phyloP scores from a whole-genome alignment of 2,329 filamentous ascomycete species.

The Pseudogymnoascus sp. region DNA sequence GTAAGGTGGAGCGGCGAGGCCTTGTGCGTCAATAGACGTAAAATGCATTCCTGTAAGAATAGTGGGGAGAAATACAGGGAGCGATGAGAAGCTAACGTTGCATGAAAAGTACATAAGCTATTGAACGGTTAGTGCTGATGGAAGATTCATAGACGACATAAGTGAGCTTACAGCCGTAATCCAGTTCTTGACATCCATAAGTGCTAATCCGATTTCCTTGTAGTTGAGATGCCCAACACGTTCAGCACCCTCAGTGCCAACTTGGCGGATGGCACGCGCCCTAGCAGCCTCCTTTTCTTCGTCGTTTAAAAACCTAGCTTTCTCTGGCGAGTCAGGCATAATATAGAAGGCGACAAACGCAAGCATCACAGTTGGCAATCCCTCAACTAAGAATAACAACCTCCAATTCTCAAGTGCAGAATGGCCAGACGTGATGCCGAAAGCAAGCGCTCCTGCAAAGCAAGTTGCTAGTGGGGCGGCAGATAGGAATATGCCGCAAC shows the following conservation, averaged over 20 bases:
- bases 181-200: slow-evolving; percentile 43
- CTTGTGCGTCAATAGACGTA: slow-evolving; percentile 33
- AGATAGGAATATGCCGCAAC: slow-evolving; percentile 25
- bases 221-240: slow-evolving; percentile 37
- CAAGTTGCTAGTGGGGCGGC: slow-evolving; percentile 29
- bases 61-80: slow-evolving; percentile 37
- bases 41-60: slow-evolving; percentile 36
- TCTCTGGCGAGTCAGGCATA: slow-evolving; percentile 28
- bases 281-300: slow-evolving; percentile 40
- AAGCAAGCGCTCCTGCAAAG: slow-evolving; percentile 30
- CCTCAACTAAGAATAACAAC: slow-evolving; percentile 29
- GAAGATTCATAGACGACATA: background rate
- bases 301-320: slow-evolving; percentile 25
- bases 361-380: slow-evolving; percentile 26
- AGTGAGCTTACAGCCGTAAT: slow-evolving; percentile 34
- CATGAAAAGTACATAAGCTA: slow-evolving; percentile 34
- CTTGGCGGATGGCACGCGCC: slow-evolving; percentile 44
- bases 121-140: slow-evolving; percentile 31
- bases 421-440: slow-evolving; percentile 28
- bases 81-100: slow-evolving; percentile 32
- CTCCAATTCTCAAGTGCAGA: slow-evolving; percentile 26
- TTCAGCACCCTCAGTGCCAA: slow-evolving; percentile 31
- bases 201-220: slow-evolving; percentile 39
- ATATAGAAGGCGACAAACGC: slow-evolving; percentile 27
- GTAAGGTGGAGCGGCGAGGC: slow-evolving; percentile 36